phyloP scores from a whole-genome alignment of 441 rosid genomes.

The Oxalis stricta region DNA sequence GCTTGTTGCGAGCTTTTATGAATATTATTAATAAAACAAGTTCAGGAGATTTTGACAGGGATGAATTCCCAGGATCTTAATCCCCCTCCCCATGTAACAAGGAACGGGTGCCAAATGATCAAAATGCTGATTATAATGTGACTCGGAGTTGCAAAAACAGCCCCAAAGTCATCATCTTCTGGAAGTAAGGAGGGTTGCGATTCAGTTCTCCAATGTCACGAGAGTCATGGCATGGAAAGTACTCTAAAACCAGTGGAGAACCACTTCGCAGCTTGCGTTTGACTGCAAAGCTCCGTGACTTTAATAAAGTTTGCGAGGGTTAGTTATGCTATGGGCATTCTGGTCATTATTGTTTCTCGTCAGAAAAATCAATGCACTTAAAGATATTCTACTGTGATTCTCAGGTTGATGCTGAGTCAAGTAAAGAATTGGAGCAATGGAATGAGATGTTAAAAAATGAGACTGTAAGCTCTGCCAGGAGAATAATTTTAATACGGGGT shows the following conservation, averaged over 20 bases:
- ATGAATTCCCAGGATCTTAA: slow-evolving; percentile 48
- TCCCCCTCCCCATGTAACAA: slow-evolving; percentile 62
- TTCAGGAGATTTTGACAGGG: slow-evolving; percentile 64
- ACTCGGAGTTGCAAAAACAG: slow-evolving; percentile 52
- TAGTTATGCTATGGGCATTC: slow-evolving; percentile 9
- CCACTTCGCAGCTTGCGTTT: slow-evolving; percentile 61
- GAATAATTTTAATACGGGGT: slow-evolving; percentile 84
- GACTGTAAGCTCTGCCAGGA: slow-evolving; percentile 84
- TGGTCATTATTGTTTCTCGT: neutral
- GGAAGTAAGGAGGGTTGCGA: slow-evolving; percentile 62
- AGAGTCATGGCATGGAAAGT: slow-evolving; percentile 74
- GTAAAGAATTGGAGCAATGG: slow-evolving; percentile 94
- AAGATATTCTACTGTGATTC: slow-evolving; percentile 8
- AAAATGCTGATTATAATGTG: slow-evolving; percentile 46
- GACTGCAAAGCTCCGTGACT: slow-evolving; percentile 88
- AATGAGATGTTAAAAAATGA: slow-evolving; percentile 80
- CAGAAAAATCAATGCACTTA: no score
- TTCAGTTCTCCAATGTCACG: slow-evolving; percentile 54
- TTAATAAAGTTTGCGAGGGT: slow-evolving; percentile 96
- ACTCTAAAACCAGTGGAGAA: slow-evolving; percentile 46
- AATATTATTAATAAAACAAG: slow-evolving; percentile 53
- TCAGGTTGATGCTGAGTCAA: slow-evolving; percentile 82
- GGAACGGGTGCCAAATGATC: slow-evolving; percentile 39
- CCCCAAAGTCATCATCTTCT: slow-evolving; percentile 40
- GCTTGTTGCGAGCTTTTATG: slow-evolving; percentile 54